These are phyloP conservation scores for Sporothrix pallida DNA, from an alignment of 2,329 filamentous ascomycete species.

Conservation along the genomic window DNA sequence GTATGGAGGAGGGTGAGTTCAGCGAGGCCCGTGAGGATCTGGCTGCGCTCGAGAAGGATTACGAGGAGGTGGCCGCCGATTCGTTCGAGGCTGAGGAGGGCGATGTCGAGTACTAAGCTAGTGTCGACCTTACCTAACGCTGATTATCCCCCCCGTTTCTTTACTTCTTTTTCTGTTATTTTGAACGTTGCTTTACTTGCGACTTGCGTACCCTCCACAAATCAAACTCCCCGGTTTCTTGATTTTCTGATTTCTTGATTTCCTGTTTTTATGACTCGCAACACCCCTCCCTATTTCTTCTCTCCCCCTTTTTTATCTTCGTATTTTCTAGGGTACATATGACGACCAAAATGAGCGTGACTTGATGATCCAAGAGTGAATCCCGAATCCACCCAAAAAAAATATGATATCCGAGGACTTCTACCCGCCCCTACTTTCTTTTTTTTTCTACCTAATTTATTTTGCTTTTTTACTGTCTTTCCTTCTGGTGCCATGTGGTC, in stretches of 20 bases:
- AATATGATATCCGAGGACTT: slow-evolving; percentile 29
- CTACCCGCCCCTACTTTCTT: neutral
- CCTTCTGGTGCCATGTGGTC: neutral
- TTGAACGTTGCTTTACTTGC: neutral
- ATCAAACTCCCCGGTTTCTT: slow-evolving; percentile 9
- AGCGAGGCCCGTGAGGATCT: slow-evolving; percentile 85
- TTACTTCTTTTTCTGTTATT: neutral
- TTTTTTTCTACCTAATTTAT: slow-evolving; percentile 25
- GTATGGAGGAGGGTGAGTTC: slow-evolving; percentile 93
- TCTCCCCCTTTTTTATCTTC: slow-evolving; percentile 17
- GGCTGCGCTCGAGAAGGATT: slow-evolving; percentile 83
- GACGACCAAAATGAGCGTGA: slow-evolving; percentile 30
- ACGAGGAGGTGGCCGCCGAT: slow-evolving; percentile 82
- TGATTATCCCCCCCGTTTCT: neutral
- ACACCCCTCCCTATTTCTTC: slow-evolving; percentile 2
- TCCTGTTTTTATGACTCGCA: neutral
- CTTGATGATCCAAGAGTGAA: slow-evolving; percentile 28
- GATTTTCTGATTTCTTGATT: slow-evolving; percentile 7
- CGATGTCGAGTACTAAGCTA: slow-evolving; percentile 76
- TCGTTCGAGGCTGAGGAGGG: slow-evolving; percentile 68
- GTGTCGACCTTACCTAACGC: neutral
- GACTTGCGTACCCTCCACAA: neutral
- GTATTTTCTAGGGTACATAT: slow-evolving; percentile 33
- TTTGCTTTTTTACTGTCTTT: slow-evolving; percentile 18
- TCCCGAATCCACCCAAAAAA: neutral